Evolutionary conservation across 2,329 filamentous ascomycete species (phyloP).

Genomic region (Fonsecaea nubica): DNA sequence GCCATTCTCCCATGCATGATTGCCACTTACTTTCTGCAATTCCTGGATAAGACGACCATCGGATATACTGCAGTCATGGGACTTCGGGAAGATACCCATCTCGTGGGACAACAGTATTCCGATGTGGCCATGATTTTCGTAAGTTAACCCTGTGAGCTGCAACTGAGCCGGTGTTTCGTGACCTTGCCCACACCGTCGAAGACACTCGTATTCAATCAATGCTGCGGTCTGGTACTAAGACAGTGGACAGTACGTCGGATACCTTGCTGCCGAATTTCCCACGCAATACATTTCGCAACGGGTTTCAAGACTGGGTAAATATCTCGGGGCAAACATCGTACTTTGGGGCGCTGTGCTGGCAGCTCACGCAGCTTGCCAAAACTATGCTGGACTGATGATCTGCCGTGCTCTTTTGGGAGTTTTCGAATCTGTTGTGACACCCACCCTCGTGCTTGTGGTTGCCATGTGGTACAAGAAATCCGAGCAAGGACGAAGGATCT

Average conservation of each 20-base stretch:
- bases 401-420: slow-evolving; percentile 56
- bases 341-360: slow-evolving; percentile 55
- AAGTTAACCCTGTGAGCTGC: background rate
- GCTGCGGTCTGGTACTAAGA: background rate
- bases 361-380: slow-evolving; percentile 51
- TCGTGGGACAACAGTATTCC: slow-evolving; percentile 57
- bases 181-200: background rate
- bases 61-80: slow-evolving; percentile 67
- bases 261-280: slow-evolving; percentile 53
- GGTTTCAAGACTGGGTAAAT: slow-evolving; percentile 40
- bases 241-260: slow-evolving; percentile 54
- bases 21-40: slow-evolving; percentile 45
- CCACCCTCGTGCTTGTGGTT: slow-evolving; percentile 60
- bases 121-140: slow-evolving; percentile 63
- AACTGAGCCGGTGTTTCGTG: background rate
- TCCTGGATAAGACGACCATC: slow-evolving; percentile 42
- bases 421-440: slow-evolving; percentile 58
- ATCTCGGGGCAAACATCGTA: slow-evolving; percentile 33
- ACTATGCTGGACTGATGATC: slow-evolving; percentile 53
- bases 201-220: background rate
- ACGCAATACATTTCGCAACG: slow-evolving; percentile 47
- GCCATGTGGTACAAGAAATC: slow-evolving; percentile 59
- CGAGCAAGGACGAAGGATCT: slow-evolving; percentile 43
- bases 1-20: slow-evolving; percentile 46
- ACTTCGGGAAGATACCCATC: slow-evolving; percentile 57